Conservation (phyloP, 768 basidiomycete species). For the Fomitopsis pulvina region DNA sequence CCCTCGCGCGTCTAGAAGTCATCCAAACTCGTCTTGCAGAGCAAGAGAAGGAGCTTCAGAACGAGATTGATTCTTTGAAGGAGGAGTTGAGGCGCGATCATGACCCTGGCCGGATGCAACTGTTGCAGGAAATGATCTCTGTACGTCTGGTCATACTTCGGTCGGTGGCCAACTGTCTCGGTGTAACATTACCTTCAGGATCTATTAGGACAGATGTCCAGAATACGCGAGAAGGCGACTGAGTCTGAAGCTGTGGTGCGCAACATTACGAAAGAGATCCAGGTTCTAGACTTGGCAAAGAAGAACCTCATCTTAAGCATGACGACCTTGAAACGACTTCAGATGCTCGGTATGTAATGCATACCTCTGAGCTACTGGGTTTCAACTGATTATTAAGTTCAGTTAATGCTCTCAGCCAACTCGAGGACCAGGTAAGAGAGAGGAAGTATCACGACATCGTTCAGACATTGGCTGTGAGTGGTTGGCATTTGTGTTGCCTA, state of each 20-base stretch:
- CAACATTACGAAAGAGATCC: conserved; percentile 95
- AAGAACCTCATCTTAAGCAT: conserved; percentile 86
- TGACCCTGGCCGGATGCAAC: conserved; percentile 82
- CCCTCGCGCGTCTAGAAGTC: conserved; percentile 63
- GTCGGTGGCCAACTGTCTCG: neutral
- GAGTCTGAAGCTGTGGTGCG: conserved; percentile 96
- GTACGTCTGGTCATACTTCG: conserved; percentile 35
- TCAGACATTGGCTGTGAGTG: conserved; percentile 68
- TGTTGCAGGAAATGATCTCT: conserved; percentile 94
- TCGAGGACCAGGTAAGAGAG: conserved; percentile 73
- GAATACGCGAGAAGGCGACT: conserved; percentile 92
- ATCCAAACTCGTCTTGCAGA: conserved; percentile 64
- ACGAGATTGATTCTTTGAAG: conserved; percentile 65
- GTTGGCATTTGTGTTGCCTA: conserved; percentile 12
- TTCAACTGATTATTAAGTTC: neutral
- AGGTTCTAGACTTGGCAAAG: conserved; percentile 89
- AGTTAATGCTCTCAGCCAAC: conserved; percentile 81
- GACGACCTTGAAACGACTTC: conserved; percentile 82
- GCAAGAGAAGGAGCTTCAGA: conserved; percentile 62
- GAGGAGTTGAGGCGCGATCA: conserved; percentile 67
- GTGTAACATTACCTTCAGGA: conserved; percentile 44
- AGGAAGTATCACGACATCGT: conserved; percentile 80
- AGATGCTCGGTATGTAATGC: conserved; percentile 72
- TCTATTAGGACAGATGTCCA: conserved; percentile 89
- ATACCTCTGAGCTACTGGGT: neutral